Evolutionary conservation across 2,329 filamentous ascomycete species (phyloP).

Genomic region (Aspergillus fumigatiaffinis): DNA sequence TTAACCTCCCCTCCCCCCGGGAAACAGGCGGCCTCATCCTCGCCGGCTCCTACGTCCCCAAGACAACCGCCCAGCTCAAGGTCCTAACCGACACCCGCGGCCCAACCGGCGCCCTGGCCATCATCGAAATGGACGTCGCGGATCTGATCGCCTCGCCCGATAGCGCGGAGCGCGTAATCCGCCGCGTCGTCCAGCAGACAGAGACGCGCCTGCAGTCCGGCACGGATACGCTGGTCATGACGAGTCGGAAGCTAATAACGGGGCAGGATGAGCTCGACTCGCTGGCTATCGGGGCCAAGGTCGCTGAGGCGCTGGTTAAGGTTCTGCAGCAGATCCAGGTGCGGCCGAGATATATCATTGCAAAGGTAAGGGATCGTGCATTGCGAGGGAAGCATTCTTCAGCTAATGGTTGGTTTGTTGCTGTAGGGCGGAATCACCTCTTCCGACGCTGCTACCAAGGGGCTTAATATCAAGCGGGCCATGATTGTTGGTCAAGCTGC

Average conservation of each 20-base stretch:
- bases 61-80: conserved; percentile 55
- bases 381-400: conserved; percentile 43
- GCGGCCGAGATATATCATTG: conserved; percentile 55
- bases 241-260: conserved; percentile 51
- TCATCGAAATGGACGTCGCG: conserved; percentile 48
- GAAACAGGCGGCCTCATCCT: conserved; percentile 50
- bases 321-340: conserved; percentile 47
- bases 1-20: conserved; percentile 34
- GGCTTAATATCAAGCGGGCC: conserved; percentile 51
- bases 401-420: neutral
- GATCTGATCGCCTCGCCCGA: conserved; percentile 42
- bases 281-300: conserved; percentile 51
- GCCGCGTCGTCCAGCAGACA: conserved; percentile 31
- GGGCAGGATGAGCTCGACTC: conserved; percentile 49
- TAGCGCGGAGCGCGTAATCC: conserved; percentile 16
- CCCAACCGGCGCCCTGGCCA: conserved; percentile 34
- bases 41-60: conserved; percentile 57
- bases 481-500: conserved; percentile 56
- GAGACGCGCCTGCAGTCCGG: conserved; percentile 43
- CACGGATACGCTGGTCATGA: conserved; percentile 57
- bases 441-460: conserved; percentile 57
- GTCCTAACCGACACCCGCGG: conserved; percentile 39
- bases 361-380: conserved; percentile 40
- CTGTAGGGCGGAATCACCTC: conserved; percentile 55
- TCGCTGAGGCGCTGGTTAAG: conserved; percentile 50